Base-by-base conservation (phyloP, 2,329 filamentous ascomycete genomes). In the Nemania sp. region DNA sequence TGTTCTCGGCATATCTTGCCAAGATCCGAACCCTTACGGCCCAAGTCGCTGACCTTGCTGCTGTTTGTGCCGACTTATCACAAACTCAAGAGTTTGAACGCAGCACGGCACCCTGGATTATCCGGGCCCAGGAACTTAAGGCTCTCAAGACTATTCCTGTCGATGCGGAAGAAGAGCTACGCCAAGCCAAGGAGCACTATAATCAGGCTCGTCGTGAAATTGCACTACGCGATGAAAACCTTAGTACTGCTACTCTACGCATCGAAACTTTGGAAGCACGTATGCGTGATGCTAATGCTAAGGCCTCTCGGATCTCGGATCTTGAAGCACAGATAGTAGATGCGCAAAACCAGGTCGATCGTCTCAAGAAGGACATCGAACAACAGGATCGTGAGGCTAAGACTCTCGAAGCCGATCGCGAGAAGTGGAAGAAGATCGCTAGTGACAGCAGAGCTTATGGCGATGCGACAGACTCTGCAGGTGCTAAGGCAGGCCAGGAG, bases 251-350 rank as follows among this genome's bases (percentile, higher is more conserved):
- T 26, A 88, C 91, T n/a, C 91, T 98, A 73, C 94, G 96, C 79
- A 97, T 98, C 73, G 95, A 98, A 80, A 93, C 96, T 47, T 89
- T 98, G 43, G 93, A 97, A 79, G 92, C 93, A 7, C 87, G 93
- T 65, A 94, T 96, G 90, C 89, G 90, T 66, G 94, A 97, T 76
- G 92, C 93, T 5, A 89, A 90, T 71, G 89, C 92, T 77, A 94
- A 95, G 80, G 89, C 92, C 15, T 88, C 89, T 58, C 86, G 86
- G 60, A 92, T 93, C 72, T 83, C 84, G 22, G 88, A 89, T 62
- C 84, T 93, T 13, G 91, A 93, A 78, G 81, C 80, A 38, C 82
- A 85, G 73, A 83, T 92, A 26, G 84, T 85, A 56, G 81, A 84
- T 20, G 83, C 87, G 27, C 84, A 85, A 70, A 79, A 84, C 66